Conservation (phyloP, 768 basidiomycete genomes). For the Psilocybe sp. region DNA sequence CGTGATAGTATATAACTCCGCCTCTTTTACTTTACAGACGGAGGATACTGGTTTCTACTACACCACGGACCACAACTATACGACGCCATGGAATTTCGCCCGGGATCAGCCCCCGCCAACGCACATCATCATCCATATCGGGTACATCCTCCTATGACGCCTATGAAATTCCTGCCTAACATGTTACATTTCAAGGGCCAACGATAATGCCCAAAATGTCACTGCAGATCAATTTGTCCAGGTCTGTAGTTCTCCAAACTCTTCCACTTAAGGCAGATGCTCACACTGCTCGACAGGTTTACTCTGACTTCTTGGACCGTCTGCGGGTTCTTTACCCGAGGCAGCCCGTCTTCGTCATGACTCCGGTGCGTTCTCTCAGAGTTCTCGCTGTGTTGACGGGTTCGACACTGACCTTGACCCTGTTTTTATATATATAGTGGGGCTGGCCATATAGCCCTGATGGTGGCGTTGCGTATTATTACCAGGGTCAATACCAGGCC, state of each 20-base stretch:
- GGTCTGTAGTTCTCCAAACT: conserved; percentile 16
- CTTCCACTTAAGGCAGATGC: not conserved
- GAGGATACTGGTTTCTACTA: conserved; percentile 55
- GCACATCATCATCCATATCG: conserved; percentile 53
- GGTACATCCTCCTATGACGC: conserved; percentile 21
- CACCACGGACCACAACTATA: conserved; percentile 55
- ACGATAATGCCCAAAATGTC: conserved; percentile 52
- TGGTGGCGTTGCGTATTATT: conserved; percentile 43
- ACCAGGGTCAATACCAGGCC: conserved; percentile 40
- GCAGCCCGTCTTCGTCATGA: conserved; percentile 51
- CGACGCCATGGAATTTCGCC: conserved; percentile 54
- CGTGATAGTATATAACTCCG: not conserved
- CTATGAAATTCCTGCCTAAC: not conserved
- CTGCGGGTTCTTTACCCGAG: conserved; percentile 41
- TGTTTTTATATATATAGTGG: conserved; percentile 41
- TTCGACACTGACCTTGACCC: not conserved
- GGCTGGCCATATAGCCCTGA: conserved; percentile 49
- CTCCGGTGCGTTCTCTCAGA: conserved; percentile 35
- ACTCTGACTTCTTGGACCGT: conserved; percentile 40
- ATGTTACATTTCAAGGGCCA: conserved; percentile 35
- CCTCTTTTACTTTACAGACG: conserved; percentile 29
- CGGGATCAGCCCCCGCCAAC: conserved; percentile 44
- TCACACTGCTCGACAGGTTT: conserved; percentile 30
- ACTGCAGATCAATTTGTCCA: conserved; percentile 38
- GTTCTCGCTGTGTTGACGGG: too few species aligned